These are phyloP conservation scores for Spergularia marina DNA, from an alignment of 148 eudicot genomes.

Conservation along the genomic window DNA sequence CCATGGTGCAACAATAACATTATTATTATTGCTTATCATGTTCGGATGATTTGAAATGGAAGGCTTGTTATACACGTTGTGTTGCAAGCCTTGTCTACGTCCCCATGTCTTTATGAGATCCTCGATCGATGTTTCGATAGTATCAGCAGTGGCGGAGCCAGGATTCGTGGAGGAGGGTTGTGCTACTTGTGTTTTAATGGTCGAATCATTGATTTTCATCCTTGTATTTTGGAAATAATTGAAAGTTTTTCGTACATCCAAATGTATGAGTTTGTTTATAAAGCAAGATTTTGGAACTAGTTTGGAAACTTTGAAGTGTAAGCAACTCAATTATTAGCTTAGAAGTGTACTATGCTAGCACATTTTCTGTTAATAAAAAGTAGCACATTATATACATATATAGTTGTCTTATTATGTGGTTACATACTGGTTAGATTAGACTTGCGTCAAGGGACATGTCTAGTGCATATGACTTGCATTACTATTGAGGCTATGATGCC, in stretches of 20 bases:
- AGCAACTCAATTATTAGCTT: no score
- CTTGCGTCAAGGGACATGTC: neutral
- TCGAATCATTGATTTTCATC: neutral
- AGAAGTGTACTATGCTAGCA: no score
- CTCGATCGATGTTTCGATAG: conserved; percentile 25
- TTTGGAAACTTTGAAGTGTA: no score
- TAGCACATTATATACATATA: no score
- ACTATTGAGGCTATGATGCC: neutral
- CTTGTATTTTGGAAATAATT: neutral
- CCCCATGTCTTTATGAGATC: conserved; percentile 32
- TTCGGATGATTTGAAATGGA: neutral
- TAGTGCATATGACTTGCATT: neutral
- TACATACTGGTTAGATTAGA: neutral
- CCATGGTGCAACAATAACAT: conserved; percentile 26
- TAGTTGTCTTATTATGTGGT: neutral
- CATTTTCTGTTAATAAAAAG: no score
- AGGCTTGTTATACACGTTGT: neutral
- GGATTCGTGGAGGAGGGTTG: neutral
- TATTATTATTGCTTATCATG: neutral
- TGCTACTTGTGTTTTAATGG: neutral
- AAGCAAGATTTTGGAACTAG: no score
- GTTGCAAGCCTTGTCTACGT: conserved; percentile 28
- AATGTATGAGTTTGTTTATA: no score
- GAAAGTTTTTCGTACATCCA: no score
- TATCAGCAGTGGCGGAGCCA: neutral